Percentiles rank a stretch among this genome's conserved stretches.
phyloP scores from a whole-genome alignment of 257 asterid genomes.

The Schizonepeta tenuifolia region DNA sequence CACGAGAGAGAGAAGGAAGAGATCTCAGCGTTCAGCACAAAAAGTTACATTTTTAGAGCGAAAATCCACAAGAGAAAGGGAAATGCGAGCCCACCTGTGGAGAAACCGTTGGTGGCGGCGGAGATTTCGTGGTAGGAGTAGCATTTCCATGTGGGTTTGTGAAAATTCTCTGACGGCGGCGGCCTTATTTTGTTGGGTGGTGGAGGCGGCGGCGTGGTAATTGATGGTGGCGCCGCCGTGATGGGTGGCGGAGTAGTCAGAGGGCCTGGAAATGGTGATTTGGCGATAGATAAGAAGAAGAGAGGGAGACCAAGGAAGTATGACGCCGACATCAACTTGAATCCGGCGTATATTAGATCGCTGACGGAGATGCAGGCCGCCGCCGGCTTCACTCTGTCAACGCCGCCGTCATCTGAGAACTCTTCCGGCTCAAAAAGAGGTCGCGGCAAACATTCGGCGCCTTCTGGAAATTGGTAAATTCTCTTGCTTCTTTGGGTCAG shows the following conservation, averaged over 20 bases:
- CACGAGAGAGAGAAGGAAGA: not conserved
- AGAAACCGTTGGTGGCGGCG: conserved; percentile 79
- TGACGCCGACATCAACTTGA: conserved; percentile 79
- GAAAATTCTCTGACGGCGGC: conserved; percentile 39
- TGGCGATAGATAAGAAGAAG: conserved; percentile 60
- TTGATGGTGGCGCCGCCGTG: conserved; percentile 37
- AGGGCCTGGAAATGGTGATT: conserved; percentile 34
- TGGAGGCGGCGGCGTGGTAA: conserved; percentile 30
- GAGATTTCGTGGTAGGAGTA: conserved; percentile 70
- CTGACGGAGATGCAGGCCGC: conserved; percentile 51
- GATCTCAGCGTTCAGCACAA: not conserved
- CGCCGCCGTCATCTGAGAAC: conserved; percentile 60
- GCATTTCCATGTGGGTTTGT: conserved; percentile 89
- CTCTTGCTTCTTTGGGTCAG: conserved; percentile 78
- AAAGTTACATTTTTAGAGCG: conserved; percentile 1
- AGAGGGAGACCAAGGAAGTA: conserved; percentile 92
- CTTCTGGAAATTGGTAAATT: conserved; percentile 56
- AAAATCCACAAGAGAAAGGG: not conserved
- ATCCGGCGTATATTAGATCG: conserved; percentile 49
- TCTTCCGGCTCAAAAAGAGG: conserved; percentile 59
- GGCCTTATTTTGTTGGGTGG: conserved; percentile 20
- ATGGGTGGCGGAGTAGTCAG: conserved; percentile 18
- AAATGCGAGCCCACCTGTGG: conserved; percentile 54
- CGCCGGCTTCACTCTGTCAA: conserved; percentile 63
- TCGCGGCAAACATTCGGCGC: conserved; percentile 59